phyloP scores from a whole-genome alignment of 1,284 basidiomycete genomes.

The Vanrija pseudolonga region DNA sequence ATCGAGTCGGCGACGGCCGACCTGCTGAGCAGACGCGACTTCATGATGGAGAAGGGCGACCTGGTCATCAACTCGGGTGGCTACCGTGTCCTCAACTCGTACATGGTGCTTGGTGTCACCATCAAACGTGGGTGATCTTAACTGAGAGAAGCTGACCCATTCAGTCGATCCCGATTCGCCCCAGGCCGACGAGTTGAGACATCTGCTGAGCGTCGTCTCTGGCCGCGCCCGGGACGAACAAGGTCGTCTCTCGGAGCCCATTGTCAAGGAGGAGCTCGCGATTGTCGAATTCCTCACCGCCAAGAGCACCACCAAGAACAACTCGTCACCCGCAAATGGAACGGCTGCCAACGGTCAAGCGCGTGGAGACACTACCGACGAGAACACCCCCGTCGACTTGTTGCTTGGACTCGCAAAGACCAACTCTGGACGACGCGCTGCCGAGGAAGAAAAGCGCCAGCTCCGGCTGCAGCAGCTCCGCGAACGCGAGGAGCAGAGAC shows the following conservation, averaged over 20 bases:
- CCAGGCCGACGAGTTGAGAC: constrained; percentile 49
- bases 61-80: constrained; percentile 48
- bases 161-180: constrained; percentile 48
- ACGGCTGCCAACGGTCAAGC: constrained; percentile 6
- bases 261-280: constrained; percentile 51
- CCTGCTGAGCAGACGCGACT: constrained; percentile 46
- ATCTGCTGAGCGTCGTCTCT: constrained; percentile 50
- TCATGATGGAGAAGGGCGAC: constrained; percentile 50
- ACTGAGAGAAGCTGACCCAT: background rate
- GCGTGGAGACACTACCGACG: constrained; percentile 19
- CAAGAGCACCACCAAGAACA: constrained; percentile 24
- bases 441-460: constrained; percentile 46
- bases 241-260: constrained; percentile 47
- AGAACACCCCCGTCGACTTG: constrained; percentile 45
- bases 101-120: constrained; percentile 50
- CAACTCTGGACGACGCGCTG: constrained; percentile 39
- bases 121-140: constrained; percentile 42
- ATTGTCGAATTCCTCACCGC: constrained; percentile 50
- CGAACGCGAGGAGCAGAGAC: constrained; percentile 37
- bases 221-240: constrained; percentile 46
- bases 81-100: constrained; percentile 49
- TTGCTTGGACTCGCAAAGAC: constrained; percentile 46
- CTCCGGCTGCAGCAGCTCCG: constrained; percentile 41
- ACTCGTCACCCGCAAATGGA: constrained; percentile 12
- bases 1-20: constrained; percentile 51